Evolutionary conservation across 371 early-diverging fungal genomes (phyloP).

Genomic region (Rhizopus microsporus): DNA sequence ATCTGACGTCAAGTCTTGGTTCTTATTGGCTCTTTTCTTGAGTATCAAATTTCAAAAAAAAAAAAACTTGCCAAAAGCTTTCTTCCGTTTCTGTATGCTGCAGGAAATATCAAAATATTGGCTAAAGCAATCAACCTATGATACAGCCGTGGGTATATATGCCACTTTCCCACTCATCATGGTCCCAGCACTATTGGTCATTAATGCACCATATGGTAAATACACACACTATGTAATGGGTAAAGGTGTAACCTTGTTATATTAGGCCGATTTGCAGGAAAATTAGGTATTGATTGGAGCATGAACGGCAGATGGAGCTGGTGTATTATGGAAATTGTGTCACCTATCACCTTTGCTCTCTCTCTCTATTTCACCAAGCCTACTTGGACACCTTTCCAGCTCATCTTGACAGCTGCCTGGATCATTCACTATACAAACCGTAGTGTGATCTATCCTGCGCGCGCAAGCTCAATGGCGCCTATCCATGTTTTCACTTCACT

Average conservation of each 20-base stretch:
- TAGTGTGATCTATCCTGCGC: slow-evolving; percentile 53
- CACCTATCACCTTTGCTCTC: slow-evolving; percentile 31
- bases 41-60: too few species aligned
- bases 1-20: too few species aligned
- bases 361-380: slow-evolving; percentile 21
- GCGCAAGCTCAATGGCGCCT: slow-evolving; percentile 54
- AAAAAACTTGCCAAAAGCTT: too few species aligned
- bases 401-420: slow-evolving; percentile 43
- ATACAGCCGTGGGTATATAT: slow-evolving; percentile 22
- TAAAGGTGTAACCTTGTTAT: not conserved
- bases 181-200: slow-evolving; percentile 12
- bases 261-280: slow-evolving; percentile 33
- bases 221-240: not conserved
- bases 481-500: slow-evolving; percentile 35
- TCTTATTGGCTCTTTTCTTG: too few species aligned
- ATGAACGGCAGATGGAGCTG: slow-evolving; percentile 41
- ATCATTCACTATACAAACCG: slow-evolving; percentile 62
- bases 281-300: slow-evolving; percentile 24
- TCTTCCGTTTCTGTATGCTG: too few species aligned
- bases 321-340: slow-evolving; percentile 43
- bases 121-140: slow-evolving; percentile 18
- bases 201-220: slow-evolving; percentile 35
- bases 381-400: slow-evolving; percentile 29
- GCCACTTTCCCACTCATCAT: slow-evolving; percentile 20
- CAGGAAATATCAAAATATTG: slow-evolving; percentile 7